These are phyloP conservation scores for Alloteropsis angusta DNA, from an alignment of 202 grass and related monocot species.

Conservation along the genomic window DNA sequence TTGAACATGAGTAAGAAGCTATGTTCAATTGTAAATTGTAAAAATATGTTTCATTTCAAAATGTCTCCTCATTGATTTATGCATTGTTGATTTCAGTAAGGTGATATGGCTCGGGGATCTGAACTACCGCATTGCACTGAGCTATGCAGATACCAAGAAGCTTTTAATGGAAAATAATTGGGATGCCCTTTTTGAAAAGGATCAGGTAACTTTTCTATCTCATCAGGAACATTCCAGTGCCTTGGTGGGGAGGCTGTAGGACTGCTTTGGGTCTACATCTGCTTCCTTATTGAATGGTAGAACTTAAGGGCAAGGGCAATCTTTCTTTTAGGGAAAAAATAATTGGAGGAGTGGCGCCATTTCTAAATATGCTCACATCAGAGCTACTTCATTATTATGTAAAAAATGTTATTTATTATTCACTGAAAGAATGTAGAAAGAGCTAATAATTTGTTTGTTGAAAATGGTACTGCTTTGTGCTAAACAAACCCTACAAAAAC, in stretches of 20 bases:
- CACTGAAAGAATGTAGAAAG: neutral
- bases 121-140: slow-evolving; percentile 89
- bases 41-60: slow-evolving; percentile 4
- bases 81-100: slow-evolving; percentile 40
- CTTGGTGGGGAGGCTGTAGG: neutral
- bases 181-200: slow-evolving; percentile 89
- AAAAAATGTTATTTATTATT: neutral
- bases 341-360: neutral
- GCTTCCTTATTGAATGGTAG: neutral
- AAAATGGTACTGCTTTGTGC: neutral
- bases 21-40: neutral
- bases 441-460: neutral
- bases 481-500: neutral
- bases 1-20: slow-evolving; percentile 82
- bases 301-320: neutral
- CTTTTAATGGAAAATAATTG: slow-evolving; percentile 93
- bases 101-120: slow-evolving; percentile 94
- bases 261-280: neutral
- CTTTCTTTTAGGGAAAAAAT: neutral
- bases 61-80: slow-evolving; percentile 18
- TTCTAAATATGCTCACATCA: neutral
- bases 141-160: slow-evolving; percentile 74
- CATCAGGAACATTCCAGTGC: neutral
- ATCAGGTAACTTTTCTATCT: slow-evolving; percentile 66
- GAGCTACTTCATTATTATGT: neutral